A percentile compares a stretch with the other conserved stretches of the same genome.
phyloP scores from a whole-genome alignment of 228 moss, liverwort and hornwort species.

The Sphagnum fallax region DNA sequence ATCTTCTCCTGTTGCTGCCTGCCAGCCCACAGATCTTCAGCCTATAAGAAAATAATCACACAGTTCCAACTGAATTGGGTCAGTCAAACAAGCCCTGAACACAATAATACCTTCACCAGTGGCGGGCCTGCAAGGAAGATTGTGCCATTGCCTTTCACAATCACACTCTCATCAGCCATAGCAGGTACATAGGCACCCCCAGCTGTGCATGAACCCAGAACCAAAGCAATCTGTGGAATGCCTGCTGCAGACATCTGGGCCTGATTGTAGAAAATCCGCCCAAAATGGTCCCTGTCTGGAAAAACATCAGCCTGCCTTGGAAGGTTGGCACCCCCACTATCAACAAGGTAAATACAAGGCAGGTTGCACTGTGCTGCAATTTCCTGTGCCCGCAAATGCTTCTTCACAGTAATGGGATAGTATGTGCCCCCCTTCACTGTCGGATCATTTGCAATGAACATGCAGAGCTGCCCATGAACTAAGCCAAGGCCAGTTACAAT shows the following conservation, averaged over 20 bases:
- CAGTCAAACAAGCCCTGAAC: neutral
- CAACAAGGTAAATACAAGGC: slow-evolving; percentile 94
- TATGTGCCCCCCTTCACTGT: slow-evolving; percentile 99
- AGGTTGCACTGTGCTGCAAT: slow-evolving; percentile 85
- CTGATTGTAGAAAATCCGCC: slow-evolving; percentile 97
- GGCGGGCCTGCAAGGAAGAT: slow-evolving; percentile 98
- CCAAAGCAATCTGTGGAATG: slow-evolving; percentile 91
- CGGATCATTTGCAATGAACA: slow-evolving; percentile 91
- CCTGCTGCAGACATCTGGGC: slow-evolving; percentile 91
- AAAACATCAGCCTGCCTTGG: slow-evolving; percentile 97
- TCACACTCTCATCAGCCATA: slow-evolving; percentile 98
- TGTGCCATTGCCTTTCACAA: slow-evolving; percentile 94
- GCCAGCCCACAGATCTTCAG: slow-evolving; percentile 3
- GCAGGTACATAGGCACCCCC: slow-evolving; percentile 99
- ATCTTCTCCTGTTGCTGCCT: slow-evolving; percentile 99
- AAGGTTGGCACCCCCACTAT: slow-evolving; percentile 98
- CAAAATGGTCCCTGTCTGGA: slow-evolving; percentile 96
- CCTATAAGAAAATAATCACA: neutral
- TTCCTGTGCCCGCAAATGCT: slow-evolving; percentile 97
- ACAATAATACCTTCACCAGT: slow-evolving; percentile 70
- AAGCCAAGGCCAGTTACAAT: slow-evolving; percentile 92
- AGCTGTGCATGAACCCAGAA: slow-evolving; percentile 95
- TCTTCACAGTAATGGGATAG: slow-evolving; percentile 97
- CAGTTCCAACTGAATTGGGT: neutral
- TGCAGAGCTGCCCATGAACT: slow-evolving; percentile 87